A percentile compares a stretch with the other conserved stretches of the same genome.
phyloP scores from a whole-genome alignment of 1,284 basidiomycete genomes.

The Ustilago cynodontis region DNA sequence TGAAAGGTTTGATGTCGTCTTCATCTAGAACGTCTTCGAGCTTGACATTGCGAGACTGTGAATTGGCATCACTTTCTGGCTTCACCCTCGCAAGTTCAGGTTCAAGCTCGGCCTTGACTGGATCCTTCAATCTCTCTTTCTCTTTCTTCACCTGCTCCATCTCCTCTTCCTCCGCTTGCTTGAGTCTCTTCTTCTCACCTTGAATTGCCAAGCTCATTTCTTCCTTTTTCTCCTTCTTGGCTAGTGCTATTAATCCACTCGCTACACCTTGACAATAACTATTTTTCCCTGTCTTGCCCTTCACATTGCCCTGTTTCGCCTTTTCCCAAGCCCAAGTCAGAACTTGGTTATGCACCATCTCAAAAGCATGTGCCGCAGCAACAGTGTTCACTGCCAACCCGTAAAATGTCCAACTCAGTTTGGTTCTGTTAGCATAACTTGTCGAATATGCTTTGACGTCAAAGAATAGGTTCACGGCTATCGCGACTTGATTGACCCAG shows the following conservation, averaged over 20 bases:
- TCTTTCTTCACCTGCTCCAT: conserved; percentile 24
- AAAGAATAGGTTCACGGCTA: conserved; percentile 52
- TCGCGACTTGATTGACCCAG: conserved; percentile 49
- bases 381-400: conserved; percentile 56
- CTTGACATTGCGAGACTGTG: conserved; percentile 37
- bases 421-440: conserved; percentile 32
- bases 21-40: conserved; percentile 42
- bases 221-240: conserved; percentile 57
- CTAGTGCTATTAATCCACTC: conserved; percentile 42
- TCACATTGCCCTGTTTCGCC: conserved; percentile 9
- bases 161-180: conserved; percentile 34
- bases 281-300: conserved; percentile 48
- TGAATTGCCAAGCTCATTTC: conserved; percentile 49
- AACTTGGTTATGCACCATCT: conserved; percentile 60
- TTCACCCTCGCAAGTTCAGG: conserved; percentile 1
- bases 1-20: conserved; percentile 32
- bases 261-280: conserved; percentile 50
- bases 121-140: conserved; percentile 24
- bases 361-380: conserved; percentile 56
- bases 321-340: conserved; percentile 48
- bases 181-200: conserved; percentile 44
- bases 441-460: conserved; percentile 52
- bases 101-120: conserved; percentile 7
- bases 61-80: conserved; percentile 1
- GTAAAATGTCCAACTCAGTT: conserved; percentile 55